Evolutionary conservation across 164 flowering plant genomes (phyloP).

Genomic region (Warburgia ugandensis): DNA sequence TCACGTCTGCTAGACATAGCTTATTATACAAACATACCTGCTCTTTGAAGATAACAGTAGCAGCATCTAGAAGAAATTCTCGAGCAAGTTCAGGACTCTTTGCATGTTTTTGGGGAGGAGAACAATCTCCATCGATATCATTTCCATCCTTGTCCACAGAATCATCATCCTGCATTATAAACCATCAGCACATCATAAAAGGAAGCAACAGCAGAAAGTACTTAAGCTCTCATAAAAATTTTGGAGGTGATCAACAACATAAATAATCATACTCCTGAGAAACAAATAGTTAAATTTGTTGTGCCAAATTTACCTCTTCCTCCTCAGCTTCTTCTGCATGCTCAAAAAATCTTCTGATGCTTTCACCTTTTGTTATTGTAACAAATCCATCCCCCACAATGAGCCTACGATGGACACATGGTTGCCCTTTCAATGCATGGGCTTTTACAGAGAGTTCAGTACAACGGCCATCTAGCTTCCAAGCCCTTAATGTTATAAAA

Average conservation of each 20-base stretch:
- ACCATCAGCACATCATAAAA: neutral
- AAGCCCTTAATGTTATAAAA: conserved; percentile 85
- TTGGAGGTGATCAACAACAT: no score
- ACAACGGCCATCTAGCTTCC: conserved; percentile 88
- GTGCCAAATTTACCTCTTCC: conserved; percentile 63
- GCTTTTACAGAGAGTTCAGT: conserved; percentile 88
- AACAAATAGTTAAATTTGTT: neutral
- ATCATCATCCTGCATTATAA: conserved; percentile 70
- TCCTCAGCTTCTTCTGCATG: conserved; percentile 99
- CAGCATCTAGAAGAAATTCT: conserved; percentile 98
- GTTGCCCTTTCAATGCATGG: conserved; percentile 87
- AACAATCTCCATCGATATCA: conserved; percentile 95
- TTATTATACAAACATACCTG: conserved; percentile 68
- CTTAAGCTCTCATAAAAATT: no score
- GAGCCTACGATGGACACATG: conserved; percentile 92
- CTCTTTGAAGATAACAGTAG: conserved; percentile 93
- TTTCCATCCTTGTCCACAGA: conserved; percentile 92
- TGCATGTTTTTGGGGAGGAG: conserved; percentile 97
- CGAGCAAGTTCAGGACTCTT: conserved; percentile 99
- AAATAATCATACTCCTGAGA: neutral
- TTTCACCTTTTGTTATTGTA: conserved; percentile 79
- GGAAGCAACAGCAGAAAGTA: no score
- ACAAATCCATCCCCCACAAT: conserved; percentile 92
- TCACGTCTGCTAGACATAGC: no score
- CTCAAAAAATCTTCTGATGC: conserved; percentile 86